Percentiles rank a stretch among this genome's conserved stretches.
These are phyloP conservation scores for Plasmodium billcollinsi DNA, from an alignment of 169 alveolate genomes.

Conservation along the genomic window DNA sequence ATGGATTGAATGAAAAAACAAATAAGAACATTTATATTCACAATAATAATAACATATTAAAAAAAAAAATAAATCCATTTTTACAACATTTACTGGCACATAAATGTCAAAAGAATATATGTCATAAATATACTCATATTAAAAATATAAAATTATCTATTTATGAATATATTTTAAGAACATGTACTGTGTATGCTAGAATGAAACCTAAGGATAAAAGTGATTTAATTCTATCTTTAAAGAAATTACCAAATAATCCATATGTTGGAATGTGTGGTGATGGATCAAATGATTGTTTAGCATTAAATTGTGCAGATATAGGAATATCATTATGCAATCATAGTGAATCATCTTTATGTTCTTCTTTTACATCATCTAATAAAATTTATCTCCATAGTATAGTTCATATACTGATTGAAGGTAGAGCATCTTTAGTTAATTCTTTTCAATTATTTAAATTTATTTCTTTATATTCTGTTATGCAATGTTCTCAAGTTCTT, in stretches of 20 bases:
- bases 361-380: slow-evolving; percentile 91
- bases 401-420: slow-evolving; percentile 87
- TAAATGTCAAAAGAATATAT: background rate
- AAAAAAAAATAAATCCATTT: background rate
- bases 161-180: background rate
- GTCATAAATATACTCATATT: background rate
- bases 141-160: slow-evolving; percentile 4
- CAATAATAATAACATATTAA: too few relatives aligned
- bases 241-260: slow-evolving; percentile 41
- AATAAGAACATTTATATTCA: too few relatives aligned
- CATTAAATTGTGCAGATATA: slow-evolving; percentile 91
- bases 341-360: slow-evolving; percentile 88
- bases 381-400: slow-evolving; percentile 86
- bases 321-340: slow-evolving; percentile 87
- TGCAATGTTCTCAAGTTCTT: slow-evolving; percentile 3
- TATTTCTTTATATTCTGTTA: slow-evolving; percentile 84
- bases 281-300: slow-evolving; percentile 95
- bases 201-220: background rate
- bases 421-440: slow-evolving; percentile 91
- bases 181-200: slow-evolving; percentile 6
- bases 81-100: background rate
- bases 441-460: slow-evolving; percentile 90
- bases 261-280: slow-evolving; percentile 93
- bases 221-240: background rate
- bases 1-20: too few relatives aligned